These are phyloP conservation scores for Dactylellina cionopaga DNA, from an alignment of 2,329 filamentous ascomycete genomes.

Conservation along the genomic window DNA sequence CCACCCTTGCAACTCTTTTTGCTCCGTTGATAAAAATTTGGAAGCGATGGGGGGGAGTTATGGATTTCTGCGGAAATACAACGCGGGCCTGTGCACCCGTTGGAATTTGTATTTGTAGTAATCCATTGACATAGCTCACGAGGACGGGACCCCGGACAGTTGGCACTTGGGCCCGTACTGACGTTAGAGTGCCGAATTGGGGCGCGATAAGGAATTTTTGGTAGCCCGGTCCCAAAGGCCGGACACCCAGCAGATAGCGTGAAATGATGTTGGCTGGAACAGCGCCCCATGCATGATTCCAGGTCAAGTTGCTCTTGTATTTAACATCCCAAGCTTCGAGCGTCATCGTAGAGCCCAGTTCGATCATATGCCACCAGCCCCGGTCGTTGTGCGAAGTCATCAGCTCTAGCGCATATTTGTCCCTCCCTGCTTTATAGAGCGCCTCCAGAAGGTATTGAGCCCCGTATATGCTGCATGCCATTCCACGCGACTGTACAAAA, in stretches of 20 bases:
- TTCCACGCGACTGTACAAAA: constrained; percentile 25
- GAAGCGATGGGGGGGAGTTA: background rate
- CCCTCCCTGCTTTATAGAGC: constrained; percentile 11
- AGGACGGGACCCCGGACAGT: constrained; percentile 3
- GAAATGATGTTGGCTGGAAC: constrained; percentile 27
- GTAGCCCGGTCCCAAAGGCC: constrained; percentile 14
- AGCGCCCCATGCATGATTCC: constrained; percentile 30
- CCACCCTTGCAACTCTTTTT: no score
- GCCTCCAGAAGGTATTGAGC: constrained; percentile 28
- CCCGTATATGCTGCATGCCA: constrained; percentile 28
- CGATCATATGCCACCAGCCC: constrained; percentile 25
- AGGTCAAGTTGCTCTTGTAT: constrained; percentile 22
- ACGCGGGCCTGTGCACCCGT: constrained; percentile 12
- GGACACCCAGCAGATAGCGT: constrained; percentile 17
- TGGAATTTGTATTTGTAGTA: background rate
- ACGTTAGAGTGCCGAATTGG: background rate
- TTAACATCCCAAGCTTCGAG: constrained; percentile 24
- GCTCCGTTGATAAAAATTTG: no score
- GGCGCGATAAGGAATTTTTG: constrained; percentile 20
- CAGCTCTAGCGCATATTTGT: constrained; percentile 12
- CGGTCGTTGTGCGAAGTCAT: constrained; percentile 2
- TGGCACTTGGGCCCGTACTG: background rate
- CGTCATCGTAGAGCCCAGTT: constrained; percentile 23
- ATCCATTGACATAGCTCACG: background rate
- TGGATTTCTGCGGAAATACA: background rate